Percentiles rank a stretch among this genome's conserved stretches.
Evolutionary conservation across 495 filamentous ascomycete genomes (phyloP).

Genomic region (Penicillium lividum): DNA sequence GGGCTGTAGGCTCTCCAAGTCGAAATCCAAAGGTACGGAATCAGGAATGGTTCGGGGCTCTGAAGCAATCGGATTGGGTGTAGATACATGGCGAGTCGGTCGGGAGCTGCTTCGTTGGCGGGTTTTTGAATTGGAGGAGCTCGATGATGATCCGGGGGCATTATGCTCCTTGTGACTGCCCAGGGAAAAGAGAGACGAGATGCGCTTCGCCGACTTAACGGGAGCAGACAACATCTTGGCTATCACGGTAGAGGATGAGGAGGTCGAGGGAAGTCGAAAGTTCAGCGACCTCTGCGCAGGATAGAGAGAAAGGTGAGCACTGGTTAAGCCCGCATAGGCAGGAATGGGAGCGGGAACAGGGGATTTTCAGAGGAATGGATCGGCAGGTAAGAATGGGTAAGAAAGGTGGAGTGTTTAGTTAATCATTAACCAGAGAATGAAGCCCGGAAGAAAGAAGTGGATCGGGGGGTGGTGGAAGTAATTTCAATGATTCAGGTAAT

Average conservation of each 20-base stretch:
- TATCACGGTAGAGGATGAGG: background rate
- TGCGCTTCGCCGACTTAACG: conserved; percentile 51
- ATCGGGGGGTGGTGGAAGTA: conserved; percentile 12
- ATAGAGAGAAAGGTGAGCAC: conserved; percentile 12
- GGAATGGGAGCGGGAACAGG: conserved; percentile 21
- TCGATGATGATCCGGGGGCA: conserved; percentile 11
- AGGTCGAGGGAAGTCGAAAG: conserved; percentile 6
- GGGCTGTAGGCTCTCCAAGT: conserved; percentile 40
- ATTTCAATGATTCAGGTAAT: no score
- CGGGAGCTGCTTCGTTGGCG: conserved; percentile 36
- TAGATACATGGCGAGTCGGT: conserved; percentile 41
- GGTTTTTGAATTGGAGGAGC: conserved; percentile 25
- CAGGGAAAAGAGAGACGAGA: conserved; percentile 50
- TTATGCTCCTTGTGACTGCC: conserved; percentile 40
- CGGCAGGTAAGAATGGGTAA: conserved; percentile 43
- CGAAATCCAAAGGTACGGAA: conserved; percentile 30
- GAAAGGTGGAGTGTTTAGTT: conserved; percentile 3
- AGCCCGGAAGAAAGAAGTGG: background rate
- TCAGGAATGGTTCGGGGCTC: conserved; percentile 35
- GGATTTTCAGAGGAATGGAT: conserved; percentile 41
- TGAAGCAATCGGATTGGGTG: conserved; percentile 30
- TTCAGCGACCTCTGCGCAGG: conserved; percentile 13
- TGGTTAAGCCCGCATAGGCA: conserved; percentile 20
- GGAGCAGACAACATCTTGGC: conserved; percentile 48
- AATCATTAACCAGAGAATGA: conserved; percentile 11